These are phyloP conservation scores for Urochloa ruziziensis DNA, from an alignment of 176 grass and related monocot genomes.

Conservation along the genomic window DNA sequence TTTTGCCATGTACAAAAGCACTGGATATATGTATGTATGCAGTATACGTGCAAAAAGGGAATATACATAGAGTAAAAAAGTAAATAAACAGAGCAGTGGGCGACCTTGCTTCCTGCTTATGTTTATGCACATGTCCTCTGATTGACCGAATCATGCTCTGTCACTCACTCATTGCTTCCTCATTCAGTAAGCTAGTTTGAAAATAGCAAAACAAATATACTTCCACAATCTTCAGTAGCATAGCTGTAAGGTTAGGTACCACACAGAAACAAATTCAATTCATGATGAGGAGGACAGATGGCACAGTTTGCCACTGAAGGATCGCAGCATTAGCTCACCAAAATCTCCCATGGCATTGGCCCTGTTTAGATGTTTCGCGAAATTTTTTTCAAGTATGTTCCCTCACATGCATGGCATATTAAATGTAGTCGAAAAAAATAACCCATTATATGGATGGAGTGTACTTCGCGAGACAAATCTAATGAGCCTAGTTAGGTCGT, in stretches of 20 bases:
- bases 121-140: not conserved
- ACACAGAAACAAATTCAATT: not conserved
- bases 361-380: too few relatives aligned
- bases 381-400: too few relatives aligned
- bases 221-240: not conserved
- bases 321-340: conserved; percentile 5
- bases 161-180: not conserved
- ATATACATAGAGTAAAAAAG: not conserved
- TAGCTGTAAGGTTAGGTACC: not conserved
- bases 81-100: not conserved
- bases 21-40: not conserved
- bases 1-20: conserved; percentile 3
- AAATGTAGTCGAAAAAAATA: too few relatives aligned
- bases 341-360: not conserved
- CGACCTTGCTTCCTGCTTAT: not conserved
- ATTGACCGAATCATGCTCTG: not conserved
- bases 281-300: not conserved
- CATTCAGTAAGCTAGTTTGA: not conserved
- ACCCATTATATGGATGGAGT: too few relatives aligned
- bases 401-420: too few relatives aligned
- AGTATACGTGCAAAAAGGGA: not conserved
- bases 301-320: not conserved
- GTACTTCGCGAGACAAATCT: too few relatives aligned
- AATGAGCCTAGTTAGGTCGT: too few relatives aligned
- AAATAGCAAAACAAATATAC: not conserved